These are phyloP conservation scores for Trichoderma orchidacearum DNA, from an alignment of 495 filamentous ascomycete species.

Conservation along the genomic window DNA sequence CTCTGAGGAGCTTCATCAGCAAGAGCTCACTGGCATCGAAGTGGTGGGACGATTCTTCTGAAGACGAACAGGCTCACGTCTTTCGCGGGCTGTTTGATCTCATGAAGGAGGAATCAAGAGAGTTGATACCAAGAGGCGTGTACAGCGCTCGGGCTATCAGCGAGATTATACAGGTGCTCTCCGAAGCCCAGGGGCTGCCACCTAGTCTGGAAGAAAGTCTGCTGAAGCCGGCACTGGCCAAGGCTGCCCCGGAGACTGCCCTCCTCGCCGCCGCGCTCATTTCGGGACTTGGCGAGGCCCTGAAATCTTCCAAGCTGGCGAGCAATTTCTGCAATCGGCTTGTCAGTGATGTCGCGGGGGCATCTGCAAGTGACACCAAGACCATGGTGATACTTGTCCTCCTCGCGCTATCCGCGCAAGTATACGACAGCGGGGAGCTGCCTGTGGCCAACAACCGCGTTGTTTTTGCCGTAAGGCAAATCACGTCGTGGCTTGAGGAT, in stretches of 20 bases:
- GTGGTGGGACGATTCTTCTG: slow-evolving; percentile 16
- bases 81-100: slow-evolving; percentile 20
- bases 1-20: slow-evolving; percentile 41
- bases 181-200: slow-evolving; percentile 21
- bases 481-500: slow-evolving; percentile 52
- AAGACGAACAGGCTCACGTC: slow-evolving; percentile 12
- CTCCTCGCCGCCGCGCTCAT: slow-evolving; percentile 39
- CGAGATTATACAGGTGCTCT: slow-evolving; percentile 22
- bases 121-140: slow-evolving; percentile 20
- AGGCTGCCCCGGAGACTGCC: slow-evolving; percentile 23
- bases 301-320: slow-evolving; percentile 26
- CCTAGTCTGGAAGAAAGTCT: slow-evolving; percentile 29
- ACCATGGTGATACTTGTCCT: slow-evolving; percentile 26
- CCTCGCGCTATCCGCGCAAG: slow-evolving; percentile 25
- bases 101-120: slow-evolving; percentile 18
- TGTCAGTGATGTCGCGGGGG: slow-evolving; percentile 37
- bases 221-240: slow-evolving; percentile 19
- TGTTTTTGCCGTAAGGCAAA: slow-evolving; percentile 69
- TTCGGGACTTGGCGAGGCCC: slow-evolving; percentile 33
- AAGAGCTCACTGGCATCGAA: slow-evolving; percentile 23
- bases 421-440: slow-evolving; percentile 27
- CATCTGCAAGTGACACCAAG: slow-evolving; percentile 15
- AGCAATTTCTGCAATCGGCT: slow-evolving; percentile 38
- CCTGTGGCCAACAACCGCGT: slow-evolving; percentile 64
- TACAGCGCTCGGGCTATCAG: slow-evolving; percentile 36